Conservation (phyloP, 495 filamentous ascomycete genomes). For the Hypoxylon crocopeplum region DNA sequence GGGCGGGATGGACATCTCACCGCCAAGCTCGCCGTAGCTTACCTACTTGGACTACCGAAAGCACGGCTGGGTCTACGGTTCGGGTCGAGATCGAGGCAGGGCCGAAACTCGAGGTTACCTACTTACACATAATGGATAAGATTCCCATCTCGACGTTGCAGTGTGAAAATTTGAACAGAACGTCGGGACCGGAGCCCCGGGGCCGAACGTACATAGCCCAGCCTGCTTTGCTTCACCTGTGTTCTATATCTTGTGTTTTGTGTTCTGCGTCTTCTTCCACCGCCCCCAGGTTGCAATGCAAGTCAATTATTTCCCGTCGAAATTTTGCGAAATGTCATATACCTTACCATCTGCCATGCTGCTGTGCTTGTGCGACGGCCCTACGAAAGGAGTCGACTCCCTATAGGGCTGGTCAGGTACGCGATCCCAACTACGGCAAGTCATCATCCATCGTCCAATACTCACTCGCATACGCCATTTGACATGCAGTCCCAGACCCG, state of each 20-base stretch:
- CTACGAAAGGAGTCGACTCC: too few relatives aligned
- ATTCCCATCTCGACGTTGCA: constrained; percentile 5
- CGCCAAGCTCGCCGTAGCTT: background rate
- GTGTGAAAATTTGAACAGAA: background rate
- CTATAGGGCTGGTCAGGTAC: constrained; percentile 16
- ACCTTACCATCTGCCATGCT: background rate
- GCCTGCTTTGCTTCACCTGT: background rate
- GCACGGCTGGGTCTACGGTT: background rate
- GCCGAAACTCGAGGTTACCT: background rate
- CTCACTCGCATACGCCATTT: background rate
- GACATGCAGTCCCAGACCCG: background rate
- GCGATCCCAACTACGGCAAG: constrained; percentile 3
- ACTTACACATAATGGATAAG: background rate
- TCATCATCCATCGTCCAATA: background rate
- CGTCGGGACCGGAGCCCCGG: constrained; percentile 26
- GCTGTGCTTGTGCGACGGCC: background rate
- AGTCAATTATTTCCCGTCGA: constrained; percentile 18
- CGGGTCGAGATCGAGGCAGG: constrained; percentile 3
- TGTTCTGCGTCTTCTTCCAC: too few relatives aligned
- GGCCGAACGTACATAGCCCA: constrained; percentile 7
- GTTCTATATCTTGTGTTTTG: too few relatives aligned
- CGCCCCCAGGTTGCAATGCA: background rate
- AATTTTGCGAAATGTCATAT: too few relatives aligned
- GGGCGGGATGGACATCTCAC: background rate
- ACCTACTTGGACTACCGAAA: background rate